Evolutionary conservation across 768 basidiomycete species (phyloP).

Genomic region (Pulveroboletus sp.): DNA sequence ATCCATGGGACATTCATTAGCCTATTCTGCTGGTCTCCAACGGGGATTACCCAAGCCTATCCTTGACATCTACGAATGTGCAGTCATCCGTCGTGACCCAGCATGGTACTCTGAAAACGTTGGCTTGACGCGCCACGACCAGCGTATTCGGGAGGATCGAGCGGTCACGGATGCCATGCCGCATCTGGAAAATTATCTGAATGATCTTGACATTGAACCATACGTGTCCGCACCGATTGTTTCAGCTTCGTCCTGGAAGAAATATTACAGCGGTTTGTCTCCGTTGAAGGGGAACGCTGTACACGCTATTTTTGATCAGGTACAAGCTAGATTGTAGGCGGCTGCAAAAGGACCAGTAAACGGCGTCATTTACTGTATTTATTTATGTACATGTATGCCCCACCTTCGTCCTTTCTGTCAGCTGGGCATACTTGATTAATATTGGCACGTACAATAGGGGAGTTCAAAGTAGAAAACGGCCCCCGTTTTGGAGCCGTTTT

Average conservation of each 20-base stretch:
- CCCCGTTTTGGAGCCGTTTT: too few relatives aligned
- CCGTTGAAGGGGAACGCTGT: slow-evolving; percentile 42
- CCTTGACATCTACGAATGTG: slow-evolving; percentile 54
- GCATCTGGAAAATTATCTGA: slow-evolving; percentile 39
- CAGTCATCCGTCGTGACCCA: slow-evolving; percentile 50
- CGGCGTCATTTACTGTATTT: too few relatives aligned
- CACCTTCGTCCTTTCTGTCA: too few relatives aligned
- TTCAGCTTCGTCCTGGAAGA: slow-evolving; percentile 49
- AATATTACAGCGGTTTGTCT: slow-evolving; percentile 39
- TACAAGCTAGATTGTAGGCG: slow-evolving; percentile 43
- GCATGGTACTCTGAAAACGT: slow-evolving; percentile 60
- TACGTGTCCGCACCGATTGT: slow-evolving; percentile 55
- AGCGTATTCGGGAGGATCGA: slow-evolving; percentile 46
- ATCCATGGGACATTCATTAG: slow-evolving; percentile 63
- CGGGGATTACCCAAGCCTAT: slow-evolving; percentile 45
- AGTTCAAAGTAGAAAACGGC: too few relatives aligned
- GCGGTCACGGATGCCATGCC: slow-evolving; percentile 46
- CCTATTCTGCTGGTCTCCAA: slow-evolving; percentile 52
- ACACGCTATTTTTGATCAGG: slow-evolving; percentile 31
- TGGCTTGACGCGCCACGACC: slow-evolving; percentile 45
- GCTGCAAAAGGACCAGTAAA: too few relatives aligned
- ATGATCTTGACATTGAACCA: slow-evolving; percentile 44
- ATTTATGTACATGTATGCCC: too few relatives aligned
- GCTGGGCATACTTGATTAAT: too few relatives aligned
- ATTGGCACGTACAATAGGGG: too few relatives aligned